phyloP scores from a whole-genome alignment of 495 filamentous ascomycete species.

The Aspergillus funiculosus region DNA sequence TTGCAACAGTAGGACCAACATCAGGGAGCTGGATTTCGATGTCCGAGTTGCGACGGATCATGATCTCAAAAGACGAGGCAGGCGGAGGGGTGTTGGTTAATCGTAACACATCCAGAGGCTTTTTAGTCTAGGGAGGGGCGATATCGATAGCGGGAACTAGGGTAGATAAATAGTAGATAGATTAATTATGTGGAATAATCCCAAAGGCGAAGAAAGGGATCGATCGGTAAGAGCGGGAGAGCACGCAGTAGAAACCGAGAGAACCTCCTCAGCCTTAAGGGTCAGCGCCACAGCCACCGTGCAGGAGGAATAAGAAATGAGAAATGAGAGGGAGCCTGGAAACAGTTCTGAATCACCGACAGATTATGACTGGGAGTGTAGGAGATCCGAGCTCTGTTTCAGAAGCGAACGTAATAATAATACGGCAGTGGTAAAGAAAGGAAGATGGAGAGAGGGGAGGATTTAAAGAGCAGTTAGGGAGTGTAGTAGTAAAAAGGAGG shows the following conservation, averaged over 20 bases:
- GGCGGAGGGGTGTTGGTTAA: not conserved
- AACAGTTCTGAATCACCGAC: not conserved
- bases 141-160: slow-evolving; percentile 18
- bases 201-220: not conserved
- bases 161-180: slow-evolving; percentile 16
- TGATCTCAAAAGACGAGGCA: slow-evolving; percentile 20
- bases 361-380: slow-evolving; percentile 12
- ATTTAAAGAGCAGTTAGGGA: not conserved
- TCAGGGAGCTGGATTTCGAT: slow-evolving; percentile 44
- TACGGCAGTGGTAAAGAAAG: slow-evolving; percentile 9
- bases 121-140: slow-evolving; percentile 7
- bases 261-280: not conserved
- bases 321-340: slow-evolving; percentile 7
- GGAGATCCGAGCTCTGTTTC: slow-evolving; percentile 42
- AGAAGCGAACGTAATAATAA: slow-evolving; percentile 16
- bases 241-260: not conserved
- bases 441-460: slow-evolving; percentile 6
- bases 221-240: not conserved
- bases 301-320: slow-evolving; percentile 5
- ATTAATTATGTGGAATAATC: too few species aligned
- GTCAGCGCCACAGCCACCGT: not conserved
- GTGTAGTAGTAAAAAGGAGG: not conserved
- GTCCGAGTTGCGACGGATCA: slow-evolving; percentile 46
- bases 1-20: slow-evolving; percentile 29
- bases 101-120: not conserved